Evolutionary conservation across 225 moss, liverwort and hornwort genomes (phyloP), one percentile per base, ranked within the genome.

Genomic region (Physcomitrium patens): DNA sequence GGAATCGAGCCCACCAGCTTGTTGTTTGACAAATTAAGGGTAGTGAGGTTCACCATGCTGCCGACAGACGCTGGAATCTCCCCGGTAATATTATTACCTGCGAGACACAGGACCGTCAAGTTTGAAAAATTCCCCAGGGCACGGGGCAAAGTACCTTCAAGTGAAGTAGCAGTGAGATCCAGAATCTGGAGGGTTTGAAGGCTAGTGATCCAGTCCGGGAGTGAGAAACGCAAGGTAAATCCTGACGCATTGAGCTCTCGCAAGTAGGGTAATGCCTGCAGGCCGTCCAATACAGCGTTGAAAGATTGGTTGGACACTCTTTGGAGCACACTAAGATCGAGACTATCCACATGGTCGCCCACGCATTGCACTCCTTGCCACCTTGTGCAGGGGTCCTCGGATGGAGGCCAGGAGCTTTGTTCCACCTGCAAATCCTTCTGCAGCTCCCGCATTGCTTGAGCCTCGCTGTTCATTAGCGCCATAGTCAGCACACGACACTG

Each of bases 91-190:
- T 48, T 49, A 26, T 90, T 90, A 3, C 53, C 13, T 3, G 78
- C 68, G 1, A 87, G 80, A 57, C 71, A 79, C 37, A 80, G 85
- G 68, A 58, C 60, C 63, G 19, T 60, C 66, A 62, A 78, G 74
- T 66, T 68, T 8, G 41, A 18, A 57, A 87, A 68, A 14, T 52
- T 69, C 1, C 70, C 82, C 15, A 96, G 49, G 8, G 86, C 78
- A 45, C 17, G 45, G 0, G 96, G 96, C 58, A 96, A 85, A 14
- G 60, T 47, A 16, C 96, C 93, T 11, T 76, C 77, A 2, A 92
- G 54, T 0, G 51, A 86, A 69, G 87, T 87, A 16, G 82, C 73
- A 1, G 87, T 49, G 48, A 96, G 78, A 73, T 84, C 89, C 62
- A 96, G 80, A 5, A 82, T 80, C 41, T 92, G 81, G 1, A 96